Evolutionary conservation across 768 basidiomycete species (phyloP), one percentile per base, ranked within the genome.

Genomic region (Mycena haematopus): DNA sequence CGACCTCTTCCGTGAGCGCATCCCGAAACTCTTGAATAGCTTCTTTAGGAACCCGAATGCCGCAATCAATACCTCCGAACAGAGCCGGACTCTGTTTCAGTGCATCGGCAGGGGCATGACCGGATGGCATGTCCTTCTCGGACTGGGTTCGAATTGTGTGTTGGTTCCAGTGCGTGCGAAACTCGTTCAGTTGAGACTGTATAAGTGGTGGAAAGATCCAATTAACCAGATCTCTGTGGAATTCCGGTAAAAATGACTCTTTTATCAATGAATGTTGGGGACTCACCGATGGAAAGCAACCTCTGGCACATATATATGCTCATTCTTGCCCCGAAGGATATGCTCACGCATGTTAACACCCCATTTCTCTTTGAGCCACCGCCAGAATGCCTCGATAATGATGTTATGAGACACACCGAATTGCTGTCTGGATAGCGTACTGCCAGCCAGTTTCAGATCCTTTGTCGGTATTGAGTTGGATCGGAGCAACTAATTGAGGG

Each of bases 371-470:
- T 29, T 17, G 10, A 56, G 55, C 55, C 55, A 56, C 1, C 58
- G 49, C 75, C 75, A 77, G 11, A 74, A 65, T n/a, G 58, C 67
- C 42, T 77, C 74, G 52, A 74, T 74, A 2, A 73, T 55, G 1
- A 63, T 74, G 52, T 76, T 77, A 33, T 72, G 70, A 13, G n/a
- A 71, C 67, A 63, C 75, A 60, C 58, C 51, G n/a, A 10, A 60
- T 11, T 17, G 42, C 36, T 2, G 27, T 15, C 21, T 60, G 58
- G 8, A 60, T 29, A 6, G 58, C 58, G 31, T 54, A 71, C 53
- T 75, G 70, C 60, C 70, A 69, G 0, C 74, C 74, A n/a, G 68
- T 69, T 51, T 77, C 75, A 5, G 73, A 69, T 0, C 76, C 75
- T 35, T 73, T 73, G 56, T 76, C 76, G 7, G 66, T 65, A 13